Percentiles rank a stretch among this genome's conserved stretches.
These are phyloP conservation scores for Borovskyia barvae DNA, from an alignment of 208 protist genomes.

Conservation along the genomic window DNA sequence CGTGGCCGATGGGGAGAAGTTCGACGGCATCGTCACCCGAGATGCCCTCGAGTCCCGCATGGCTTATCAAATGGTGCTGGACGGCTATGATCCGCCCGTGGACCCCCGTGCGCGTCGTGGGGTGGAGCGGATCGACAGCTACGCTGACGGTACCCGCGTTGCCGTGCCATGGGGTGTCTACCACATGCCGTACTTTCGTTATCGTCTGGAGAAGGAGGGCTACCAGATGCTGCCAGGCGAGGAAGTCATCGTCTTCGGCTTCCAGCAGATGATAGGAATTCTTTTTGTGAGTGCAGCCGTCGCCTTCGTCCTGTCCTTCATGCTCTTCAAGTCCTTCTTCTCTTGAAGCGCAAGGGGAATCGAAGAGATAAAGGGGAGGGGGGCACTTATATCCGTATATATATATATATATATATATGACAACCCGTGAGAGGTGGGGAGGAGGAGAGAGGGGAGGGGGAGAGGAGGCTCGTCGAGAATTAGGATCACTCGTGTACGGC, in stretches of 20 bases:
- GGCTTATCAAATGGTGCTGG: conserved; percentile 82
- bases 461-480: too few relatives aligned
- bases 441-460: too few relatives aligned
- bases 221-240: conserved; percentile 49
- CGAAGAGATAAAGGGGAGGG: too few relatives aligned
- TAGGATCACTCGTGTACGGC: too few relatives aligned
- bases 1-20: conserved; percentile 51
- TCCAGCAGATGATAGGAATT: conserved; percentile 45
- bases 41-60: conserved; percentile 82
- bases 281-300: conserved; percentile 24
- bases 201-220: conserved; percentile 64
- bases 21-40: conserved; percentile 71
- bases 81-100: conserved; percentile 66
- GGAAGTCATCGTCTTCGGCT: conserved; percentile 62
- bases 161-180: conserved; percentile 82
- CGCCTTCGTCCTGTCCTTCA: conserved; percentile 35
- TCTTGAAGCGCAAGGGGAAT: too few relatives aligned
- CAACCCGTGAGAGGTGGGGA: too few relatives aligned
- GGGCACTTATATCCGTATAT: too few relatives aligned
- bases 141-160: conserved; percentile 57
- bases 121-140: conserved; percentile 71
- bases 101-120: conserved; percentile 78
- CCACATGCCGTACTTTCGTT: conserved; percentile 83
- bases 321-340: too few relatives aligned
- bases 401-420: too few relatives aligned